phyloP scores from a whole-genome alignment of 1,139 yeast genomes.

The Nakaseomyces delphensis region DNA sequence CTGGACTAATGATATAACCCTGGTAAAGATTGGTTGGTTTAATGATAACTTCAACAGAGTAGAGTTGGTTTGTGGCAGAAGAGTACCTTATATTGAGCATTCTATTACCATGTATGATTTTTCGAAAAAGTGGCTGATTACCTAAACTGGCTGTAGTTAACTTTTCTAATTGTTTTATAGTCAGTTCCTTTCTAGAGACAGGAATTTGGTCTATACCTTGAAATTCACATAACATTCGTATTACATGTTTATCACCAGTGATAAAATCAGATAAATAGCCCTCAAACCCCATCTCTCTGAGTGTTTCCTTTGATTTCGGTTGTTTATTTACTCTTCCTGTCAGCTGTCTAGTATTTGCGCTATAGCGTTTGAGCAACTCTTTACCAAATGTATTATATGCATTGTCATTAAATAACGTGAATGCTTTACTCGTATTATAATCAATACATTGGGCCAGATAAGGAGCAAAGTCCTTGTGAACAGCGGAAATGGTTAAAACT shows the following conservation, averaged over 20 bases:
- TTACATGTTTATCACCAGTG: slow-evolving; percentile 65
- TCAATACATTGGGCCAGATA: slow-evolving; percentile 54
- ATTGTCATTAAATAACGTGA: slow-evolving; percentile 39
- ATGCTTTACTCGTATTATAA: slow-evolving; percentile 45
- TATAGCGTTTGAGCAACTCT: slow-evolving; percentile 34
- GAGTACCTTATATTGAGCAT: slow-evolving; percentile 47
- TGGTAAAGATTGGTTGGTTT: slow-evolving; percentile 33
- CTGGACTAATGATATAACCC: slow-evolving; percentile 39
- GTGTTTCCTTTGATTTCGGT: slow-evolving; percentile 32
- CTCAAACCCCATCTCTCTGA: slow-evolving; percentile 58
- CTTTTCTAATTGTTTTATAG: slow-evolving; percentile 36
- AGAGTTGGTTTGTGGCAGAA: slow-evolving; percentile 48
- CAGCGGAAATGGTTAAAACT: slow-evolving; percentile 52
- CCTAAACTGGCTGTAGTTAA: slow-evolving; percentile 33
- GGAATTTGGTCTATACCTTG: slow-evolving; percentile 58
- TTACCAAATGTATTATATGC: slow-evolving; percentile 40
- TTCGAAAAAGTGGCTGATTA: slow-evolving; percentile 41
- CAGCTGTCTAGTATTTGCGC: slow-evolving; percentile 42
- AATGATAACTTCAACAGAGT: slow-evolving; percentile 29
- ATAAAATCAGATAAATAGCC: slow-evolving; percentile 68
- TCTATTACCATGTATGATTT: slow-evolving; percentile 53
- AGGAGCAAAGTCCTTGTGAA: slow-evolving; percentile 42
- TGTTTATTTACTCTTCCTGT: slow-evolving; percentile 25
- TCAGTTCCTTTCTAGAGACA: slow-evolving; percentile 40
- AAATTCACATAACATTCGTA: slow-evolving; percentile 61